These are phyloP conservation scores for Microcera coccophila DNA, from an alignment of 2,329 filamentous ascomycete genomes.

Conservation along the genomic window DNA sequence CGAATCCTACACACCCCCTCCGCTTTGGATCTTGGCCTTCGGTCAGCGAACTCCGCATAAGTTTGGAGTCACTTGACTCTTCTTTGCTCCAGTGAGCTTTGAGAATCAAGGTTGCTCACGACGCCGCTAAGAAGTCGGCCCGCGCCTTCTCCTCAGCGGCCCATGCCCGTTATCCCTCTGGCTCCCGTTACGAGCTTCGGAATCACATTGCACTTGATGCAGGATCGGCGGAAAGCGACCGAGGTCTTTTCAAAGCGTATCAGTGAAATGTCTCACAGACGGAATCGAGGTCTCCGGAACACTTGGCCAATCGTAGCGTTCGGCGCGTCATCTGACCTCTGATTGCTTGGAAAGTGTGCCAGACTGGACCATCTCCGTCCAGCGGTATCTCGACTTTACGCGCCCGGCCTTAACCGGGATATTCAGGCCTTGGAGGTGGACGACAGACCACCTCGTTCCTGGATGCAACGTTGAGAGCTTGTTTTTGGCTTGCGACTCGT, in stretches of 20 bases:
- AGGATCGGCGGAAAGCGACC: neutral
- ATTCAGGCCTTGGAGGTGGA: conserved; percentile 16
- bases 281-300: conserved; percentile 15
- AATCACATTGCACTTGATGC: neutral
- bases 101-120: conserved; percentile 20
- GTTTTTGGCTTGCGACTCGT: conserved; percentile 30
- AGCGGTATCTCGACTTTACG: conserved; percentile 50
- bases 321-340: conserved; percentile 37
- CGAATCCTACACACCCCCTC: conserved; percentile 15
- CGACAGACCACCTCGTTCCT: conserved; percentile 5
- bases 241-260: neutral
- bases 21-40: conserved; percentile 13
- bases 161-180: conserved; percentile 11
- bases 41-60: conserved; percentile 44
- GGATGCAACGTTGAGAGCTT: conserved; percentile 11
- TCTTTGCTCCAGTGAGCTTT: conserved; percentile 35
- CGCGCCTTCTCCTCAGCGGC: conserved; percentile 17
- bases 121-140: conserved; percentile 16
- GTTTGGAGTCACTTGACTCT: conserved; percentile 44
- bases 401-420: conserved; percentile 46
- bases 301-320: conserved; percentile 40
- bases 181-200: conserved; percentile 2
- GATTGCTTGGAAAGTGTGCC: conserved; percentile 45
- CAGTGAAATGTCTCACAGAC: conserved; percentile 11
- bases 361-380: conserved; percentile 39